Percentiles rank a stretch among this genome's conserved stretches.
Conservation (phyloP, 805 yeast species). For the Candida chilensis region DNA sequence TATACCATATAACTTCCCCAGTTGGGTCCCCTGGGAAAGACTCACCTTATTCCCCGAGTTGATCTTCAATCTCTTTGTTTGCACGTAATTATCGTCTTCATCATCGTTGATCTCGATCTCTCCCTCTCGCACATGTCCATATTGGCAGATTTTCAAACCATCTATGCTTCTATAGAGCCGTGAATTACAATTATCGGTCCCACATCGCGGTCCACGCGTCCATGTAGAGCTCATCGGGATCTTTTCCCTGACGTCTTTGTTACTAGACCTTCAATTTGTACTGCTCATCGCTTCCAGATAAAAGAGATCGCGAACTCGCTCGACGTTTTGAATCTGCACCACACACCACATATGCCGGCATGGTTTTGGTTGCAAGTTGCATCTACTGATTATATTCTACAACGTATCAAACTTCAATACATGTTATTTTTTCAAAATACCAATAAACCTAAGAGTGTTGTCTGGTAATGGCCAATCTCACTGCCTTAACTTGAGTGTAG, state of each 20-base stretch:
- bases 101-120: constrained; percentile 75
- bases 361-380: too few relatives aligned
- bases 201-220: constrained; percentile 78
- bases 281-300: too few relatives aligned
- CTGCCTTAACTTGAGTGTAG: constrained; percentile 70
- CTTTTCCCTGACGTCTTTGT: too few relatives aligned
- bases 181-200: constrained; percentile 83
- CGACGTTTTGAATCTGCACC: too few relatives aligned
- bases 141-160: constrained; percentile 80
- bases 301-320: too few relatives aligned
- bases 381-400: too few relatives aligned
- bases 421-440: too few relatives aligned
- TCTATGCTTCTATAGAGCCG: constrained; percentile 60
- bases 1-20: constrained; percentile 32
- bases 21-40: constrained; percentile 15
- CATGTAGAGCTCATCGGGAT: too few relatives aligned
- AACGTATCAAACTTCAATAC: too few relatives aligned
- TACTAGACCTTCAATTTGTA: too few relatives aligned
- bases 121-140: constrained; percentile 84
- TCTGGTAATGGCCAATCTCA: constrained; percentile 31
- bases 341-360: too few relatives aligned
- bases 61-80: constrained; percentile 47
- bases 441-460: too few relatives aligned
- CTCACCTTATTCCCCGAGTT: constrained; percentile 24
- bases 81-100: constrained; percentile 49